phyloP scores from a whole-genome alignment of 768 basidiomycete genomes.

The Lactarius sp. region DNA sequence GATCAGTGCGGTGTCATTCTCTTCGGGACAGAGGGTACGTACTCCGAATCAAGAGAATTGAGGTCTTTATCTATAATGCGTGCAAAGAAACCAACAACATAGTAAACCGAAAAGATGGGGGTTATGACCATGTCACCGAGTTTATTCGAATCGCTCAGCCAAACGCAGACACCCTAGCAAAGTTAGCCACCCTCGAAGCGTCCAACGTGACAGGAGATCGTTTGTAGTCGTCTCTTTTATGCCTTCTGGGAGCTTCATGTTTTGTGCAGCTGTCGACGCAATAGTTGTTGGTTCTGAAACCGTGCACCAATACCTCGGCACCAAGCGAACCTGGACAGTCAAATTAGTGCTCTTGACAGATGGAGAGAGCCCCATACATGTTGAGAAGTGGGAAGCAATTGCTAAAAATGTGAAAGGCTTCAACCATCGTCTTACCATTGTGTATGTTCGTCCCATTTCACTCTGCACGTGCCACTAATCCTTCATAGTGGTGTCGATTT shows the following conservation, averaged over 20 bases:
- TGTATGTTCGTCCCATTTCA: constrained; percentile 46
- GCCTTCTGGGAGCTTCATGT: constrained; percentile 6
- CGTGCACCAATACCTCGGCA: constrained; percentile 58
- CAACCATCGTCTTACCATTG: constrained; percentile 56
- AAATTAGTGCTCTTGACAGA: constrained; percentile 84
- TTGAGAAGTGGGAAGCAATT: constrained; percentile 71
- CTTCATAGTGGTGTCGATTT: constrained; percentile 77
- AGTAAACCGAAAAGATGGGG: constrained; percentile 54
- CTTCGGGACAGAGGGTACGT: constrained; percentile 76
- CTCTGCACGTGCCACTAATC: constrained; percentile 10
- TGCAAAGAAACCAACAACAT: constrained; percentile 59
- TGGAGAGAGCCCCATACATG: constrained; percentile 67
- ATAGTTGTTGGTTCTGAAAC: constrained; percentile 84
- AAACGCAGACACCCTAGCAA: constrained; percentile 58
- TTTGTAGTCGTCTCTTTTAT: constrained; percentile 35
- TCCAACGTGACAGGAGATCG: constrained; percentile 60
- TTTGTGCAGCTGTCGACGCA: constrained; percentile 67
- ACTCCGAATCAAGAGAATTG: neutral
- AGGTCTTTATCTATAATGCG: neutral
- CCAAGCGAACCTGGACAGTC: constrained; percentile 79
- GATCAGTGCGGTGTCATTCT: constrained; percentile 88
- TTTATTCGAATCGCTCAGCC: constrained; percentile 67
- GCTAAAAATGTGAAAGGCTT: constrained; percentile 58
- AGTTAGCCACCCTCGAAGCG: constrained; percentile 55
- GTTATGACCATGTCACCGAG: constrained; percentile 70